Base-by-base conservation (phyloP, 768 basidiomycete genomes). In the Amanita inopinata region DNA sequence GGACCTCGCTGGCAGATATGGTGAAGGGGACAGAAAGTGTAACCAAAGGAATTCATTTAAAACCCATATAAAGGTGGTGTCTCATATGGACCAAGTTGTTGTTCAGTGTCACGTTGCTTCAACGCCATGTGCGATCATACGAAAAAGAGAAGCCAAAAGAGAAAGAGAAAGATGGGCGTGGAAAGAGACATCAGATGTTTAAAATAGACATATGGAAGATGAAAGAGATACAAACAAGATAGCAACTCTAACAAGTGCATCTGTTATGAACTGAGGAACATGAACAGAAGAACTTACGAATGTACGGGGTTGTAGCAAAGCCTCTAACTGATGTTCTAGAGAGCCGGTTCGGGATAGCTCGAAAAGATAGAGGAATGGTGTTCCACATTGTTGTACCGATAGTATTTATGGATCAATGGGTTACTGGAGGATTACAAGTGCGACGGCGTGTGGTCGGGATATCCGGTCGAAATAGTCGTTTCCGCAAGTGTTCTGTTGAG, bases 301-400 rank as follows among this genome's bases (percentile, higher is more conserved):
- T 34, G 18, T 15, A 14, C 20, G 12, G 32, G 4, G 42, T 36
- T 6, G 33, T 36, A 18, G 22, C 20, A 7, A 43, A 30, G 9
- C 34, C 19, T 37, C 42, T 43, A 28, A n/a, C 11, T 28, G 42
- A 20, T 12, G 34, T 20, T 25, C 34, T 33, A 17, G 34, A 35
- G 11, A 36, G 3, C 18, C 36, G 42, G 19, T 27, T 19, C 14
- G 33, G 28, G 34, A 36, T 20, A n/a, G 5, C 24, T 11, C 34
- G 25, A 9, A 43, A 34, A 22, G 22, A 17, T 11, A 22, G 42
- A 25, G 33, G 27, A 12, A 35, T 3, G 15, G 23, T 34, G 27
- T 12, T 43, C 42, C 20, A 36, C 42, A 43, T 43, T n/a, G n/a
- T n/a, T n/a, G n/a, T 28, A 7, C 27, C 7, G n/a, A 28, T 7